Evolutionary conservation across 257 asterid species (phyloP).

Genomic region (Capsicum chinense): DNA sequence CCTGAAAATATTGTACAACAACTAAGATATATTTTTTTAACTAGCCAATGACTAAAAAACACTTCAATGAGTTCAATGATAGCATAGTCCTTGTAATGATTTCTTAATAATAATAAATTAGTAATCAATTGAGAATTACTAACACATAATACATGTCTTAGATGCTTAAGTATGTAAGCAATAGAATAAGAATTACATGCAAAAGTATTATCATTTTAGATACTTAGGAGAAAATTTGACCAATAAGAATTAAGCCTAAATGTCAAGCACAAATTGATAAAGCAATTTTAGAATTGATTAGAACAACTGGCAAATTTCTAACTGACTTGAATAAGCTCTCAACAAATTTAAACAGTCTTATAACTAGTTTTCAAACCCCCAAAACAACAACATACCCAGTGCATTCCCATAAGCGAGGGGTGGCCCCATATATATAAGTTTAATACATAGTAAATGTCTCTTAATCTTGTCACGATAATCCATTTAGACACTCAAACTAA

Average conservation of each 20-base stretch:
- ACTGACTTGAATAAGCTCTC: slow-evolving; percentile 19
- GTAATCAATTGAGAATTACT: neutral
- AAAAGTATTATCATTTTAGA: slow-evolving; percentile 2
- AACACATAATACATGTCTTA: neutral
- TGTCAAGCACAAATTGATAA: neutral
- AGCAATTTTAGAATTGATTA: neutral
- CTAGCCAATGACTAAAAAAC: neutral
- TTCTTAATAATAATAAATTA: neutral
- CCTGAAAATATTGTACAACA: slow-evolving; percentile 48
- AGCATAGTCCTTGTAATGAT: neutral
- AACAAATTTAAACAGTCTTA: neutral
- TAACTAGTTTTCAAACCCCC: neutral
- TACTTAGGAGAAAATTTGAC: slow-evolving; percentile 6
- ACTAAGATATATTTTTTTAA: neutral
- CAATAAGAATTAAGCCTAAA: slow-evolving; percentile 7
- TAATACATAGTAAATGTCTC: too few relatives aligned
- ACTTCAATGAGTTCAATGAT: neutral
- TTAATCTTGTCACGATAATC: too few relatives aligned
- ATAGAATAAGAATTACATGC: neutral
- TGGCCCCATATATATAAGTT: neutral
- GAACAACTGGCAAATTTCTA: slow-evolving; percentile 19
- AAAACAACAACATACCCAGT: neutral
- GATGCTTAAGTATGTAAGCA: neutral
- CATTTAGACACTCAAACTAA: too few relatives aligned
- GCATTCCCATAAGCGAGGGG: neutral